These are phyloP conservation scores for Fabrea salina DNA, from an alignment of 169 alveolate genomes.

Conservation along the genomic window DNA sequence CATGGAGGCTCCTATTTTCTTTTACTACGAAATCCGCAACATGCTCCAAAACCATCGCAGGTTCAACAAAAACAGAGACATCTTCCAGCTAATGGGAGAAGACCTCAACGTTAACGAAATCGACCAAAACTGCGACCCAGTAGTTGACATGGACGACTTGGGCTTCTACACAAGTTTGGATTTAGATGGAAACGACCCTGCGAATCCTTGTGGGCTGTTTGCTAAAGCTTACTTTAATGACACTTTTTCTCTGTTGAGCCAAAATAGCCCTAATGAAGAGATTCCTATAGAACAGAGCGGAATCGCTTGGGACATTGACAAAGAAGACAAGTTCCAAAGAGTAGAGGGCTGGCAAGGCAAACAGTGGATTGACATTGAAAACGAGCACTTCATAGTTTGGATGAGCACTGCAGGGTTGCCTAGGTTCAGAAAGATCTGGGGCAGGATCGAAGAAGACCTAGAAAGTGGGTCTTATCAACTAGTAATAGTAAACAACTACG, in stretches of 20 bases:
- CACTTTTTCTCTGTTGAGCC: conserved; percentile 38
- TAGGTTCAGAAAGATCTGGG: conserved; percentile 66
- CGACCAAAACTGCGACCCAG: conserved; percentile 65
- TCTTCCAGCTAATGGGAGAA: conserved; percentile 53
- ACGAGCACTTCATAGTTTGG: conserved; percentile 71
- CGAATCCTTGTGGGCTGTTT: conserved; percentile 85
- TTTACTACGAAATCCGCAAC: conserved; percentile 69
- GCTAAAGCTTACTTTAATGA: conserved; percentile 72
- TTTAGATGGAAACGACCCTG: conserved; percentile 47
- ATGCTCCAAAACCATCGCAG: conserved; percentile 77
- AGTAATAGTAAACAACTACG: conserved; percentile 37
- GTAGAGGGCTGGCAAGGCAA: conserved; percentile 3
- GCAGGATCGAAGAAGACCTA: conserved; percentile 53
- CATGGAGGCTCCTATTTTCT: conserved; percentile 36
- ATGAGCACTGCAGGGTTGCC: conserved; percentile 75
- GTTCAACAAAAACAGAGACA: conserved; percentile 58
- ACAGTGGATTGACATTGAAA: conserved; percentile 74
- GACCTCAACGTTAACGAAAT: not conserved
- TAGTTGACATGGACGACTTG: conserved; percentile 53
- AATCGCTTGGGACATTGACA: conserved; percentile 81
- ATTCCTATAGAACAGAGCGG: conserved; percentile 44
- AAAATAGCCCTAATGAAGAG: not conserved
- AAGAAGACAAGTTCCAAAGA: conserved; percentile 53
- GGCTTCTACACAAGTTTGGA: conserved; percentile 46
- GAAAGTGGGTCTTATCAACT: conserved; percentile 32